Base-by-base conservation (phyloP, 352 stramenopile species). In the Pythium insidiosum region DNA sequence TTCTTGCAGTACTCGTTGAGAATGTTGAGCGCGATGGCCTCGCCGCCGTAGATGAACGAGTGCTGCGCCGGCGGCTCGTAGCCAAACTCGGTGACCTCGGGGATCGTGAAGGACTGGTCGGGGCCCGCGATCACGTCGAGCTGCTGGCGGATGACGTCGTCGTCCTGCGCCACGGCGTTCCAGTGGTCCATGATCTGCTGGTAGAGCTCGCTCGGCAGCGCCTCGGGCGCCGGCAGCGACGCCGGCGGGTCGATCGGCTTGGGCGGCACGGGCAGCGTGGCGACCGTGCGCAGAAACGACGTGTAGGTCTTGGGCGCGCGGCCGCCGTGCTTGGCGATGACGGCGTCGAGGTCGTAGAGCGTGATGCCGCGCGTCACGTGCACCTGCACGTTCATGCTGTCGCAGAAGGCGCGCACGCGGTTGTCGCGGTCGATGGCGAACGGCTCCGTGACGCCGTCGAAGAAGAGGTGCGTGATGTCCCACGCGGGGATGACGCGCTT, bases 381-480 rank as follows among this genome's bases (percentile, higher is more conserved):
- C 2, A 97, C 77, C n/a, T 84, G 43, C 18, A 97, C 66, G 13
- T 71, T 61, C 7, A 73, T 46, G 37, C 50, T 34, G 23, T 63
- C 59, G 0, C 72, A 81, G 20, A 89, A 43, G 11, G 47, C 60
- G 6, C 63, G 35, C 13, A 97, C 78, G 19, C 65, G 53, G 4
- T 68, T 47, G 65, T 97, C 91, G 33, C 91, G 68, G 37, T 72
- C 40, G 23, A 83, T 68, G 13, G 90, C 89, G 47, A 96, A 97
- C 1, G 87, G 88, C 66, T 97, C 91, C 40, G 64, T 94, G 13
- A 96, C 86, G 29, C 61, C 71, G 48, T 98, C 93, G 48, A 96
- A 96, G 33, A 82, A 97, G 24, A 97, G 47, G 43, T 95, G 74
- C 13, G 76, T 94, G 48, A 97, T 84, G 18, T 72, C 66, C 77